These are phyloP conservation scores for Claviceps sorghi DNA, from an alignment of 2,329 filamentous ascomycete genomes.

Conservation along the genomic window DNA sequence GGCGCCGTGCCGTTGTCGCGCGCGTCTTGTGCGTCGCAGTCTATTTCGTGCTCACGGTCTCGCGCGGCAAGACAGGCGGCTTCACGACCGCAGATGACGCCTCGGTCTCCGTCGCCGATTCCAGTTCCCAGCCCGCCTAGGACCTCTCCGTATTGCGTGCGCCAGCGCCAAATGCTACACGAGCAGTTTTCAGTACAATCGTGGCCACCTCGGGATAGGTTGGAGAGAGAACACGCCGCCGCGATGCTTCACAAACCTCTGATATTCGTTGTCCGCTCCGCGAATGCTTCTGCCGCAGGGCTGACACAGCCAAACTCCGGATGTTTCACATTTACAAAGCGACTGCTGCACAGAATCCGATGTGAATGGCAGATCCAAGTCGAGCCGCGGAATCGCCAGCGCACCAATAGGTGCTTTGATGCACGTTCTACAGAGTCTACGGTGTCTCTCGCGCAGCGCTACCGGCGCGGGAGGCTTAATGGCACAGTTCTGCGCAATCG, in stretches of 20 bases:
- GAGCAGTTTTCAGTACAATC: background rate
- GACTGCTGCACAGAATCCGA: slow-evolving; percentile 41
- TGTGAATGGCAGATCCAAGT: slow-evolving; percentile 32
- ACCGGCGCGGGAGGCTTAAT: slow-evolving; percentile 62
- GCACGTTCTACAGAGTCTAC: slow-evolving; percentile 67
- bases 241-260: slow-evolving; percentile 26
- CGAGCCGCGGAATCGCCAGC: slow-evolving; percentile 31
- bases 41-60: slow-evolving; percentile 69
- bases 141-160: slow-evolving; percentile 67
- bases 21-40: slow-evolving; percentile 68
- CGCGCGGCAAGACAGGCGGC: slow-evolving; percentile 60
- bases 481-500: slow-evolving; percentile 58
- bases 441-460: slow-evolving; percentile 58
- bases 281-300: slow-evolving; percentile 64
- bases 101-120: slow-evolving; percentile 75
- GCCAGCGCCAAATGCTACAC: slow-evolving; percentile 70
- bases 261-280: slow-evolving; percentile 43
- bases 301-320: slow-evolving; percentile 70
- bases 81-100: slow-evolving; percentile 75
- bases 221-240: background rate
- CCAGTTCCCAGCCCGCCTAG: slow-evolving; percentile 72
- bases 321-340: slow-evolving; percentile 36
- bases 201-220: background rate
- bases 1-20: slow-evolving; percentile 25
- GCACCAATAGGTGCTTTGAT: slow-evolving; percentile 52